Evolutionary conservation across 2,329 filamentous ascomycete genomes (phyloP), one percentile per base, ranked within the genome.

Genomic region (Xylaria sp.): DNA sequence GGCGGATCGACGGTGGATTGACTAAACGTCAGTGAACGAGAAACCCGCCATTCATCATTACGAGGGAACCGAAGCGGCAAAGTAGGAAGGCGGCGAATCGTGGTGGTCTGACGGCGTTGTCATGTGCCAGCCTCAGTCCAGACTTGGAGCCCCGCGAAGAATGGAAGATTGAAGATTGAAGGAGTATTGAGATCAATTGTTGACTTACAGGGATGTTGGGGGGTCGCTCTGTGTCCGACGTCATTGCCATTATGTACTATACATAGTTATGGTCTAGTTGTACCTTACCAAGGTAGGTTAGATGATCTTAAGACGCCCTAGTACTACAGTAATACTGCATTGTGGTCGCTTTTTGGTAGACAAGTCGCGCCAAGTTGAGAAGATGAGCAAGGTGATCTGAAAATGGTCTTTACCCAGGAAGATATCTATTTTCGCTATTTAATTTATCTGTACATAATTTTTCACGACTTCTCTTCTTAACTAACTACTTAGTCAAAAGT

Each of bases 201-300:
- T 58, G 59, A 54, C 55, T 37, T 69, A 37, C 57, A 61, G 61
- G 69, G 69, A 56, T 71, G 37, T 57, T 37, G 60, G 51, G 60
- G 50, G 56, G 34, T 59, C 7, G 41, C 63, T 51, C 18, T 65
- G 25, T 57, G 62, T 59, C 41, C 67, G 63, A 72, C 70, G 70
- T 72, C 70, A 72, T 72, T 63, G 39, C 37, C 31, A 39, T 59
- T 54, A 4, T 20, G 41, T 41, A 44, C 20, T 25, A 25, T 25
- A n/a, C n/a, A 3, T 25, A 50, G 46, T 23, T 12, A 12, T 50
- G 18, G 20, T 25, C 46, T 50, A 25, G 41, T 8, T 18, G 44
- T 20, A n/a, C 44, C 44, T 46, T 48, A 44, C 41, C 23, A 18
- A 46, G 15, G 41, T 46, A 46, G 25, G 9, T 13, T 10, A 15